Base-by-base conservation (phyloP, 2,329 filamentous ascomycete species). In the Fusarium sulawesiense region DNA sequence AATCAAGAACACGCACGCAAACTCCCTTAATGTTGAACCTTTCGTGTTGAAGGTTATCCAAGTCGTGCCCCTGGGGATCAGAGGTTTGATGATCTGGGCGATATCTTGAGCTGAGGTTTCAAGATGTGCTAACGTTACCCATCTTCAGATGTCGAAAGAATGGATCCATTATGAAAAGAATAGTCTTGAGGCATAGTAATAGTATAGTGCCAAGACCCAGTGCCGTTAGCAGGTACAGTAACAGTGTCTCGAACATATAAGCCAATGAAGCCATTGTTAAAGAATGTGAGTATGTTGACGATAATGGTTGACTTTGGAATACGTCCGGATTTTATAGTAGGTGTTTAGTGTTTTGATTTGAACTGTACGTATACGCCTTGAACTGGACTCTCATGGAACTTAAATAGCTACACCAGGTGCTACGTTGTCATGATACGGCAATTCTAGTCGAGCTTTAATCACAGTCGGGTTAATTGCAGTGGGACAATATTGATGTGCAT, bases 401-500 rank as follows among this genome's bases (percentile, higher is more conserved):
- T 25, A 25, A 25, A 25, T 23, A 23, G 23, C 23, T 23, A 23
- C 9, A 29, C 11, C 11, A 29, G 27, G 27, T 25, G 25, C 25
- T 7, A 9, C 25, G 2, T 25, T 23, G 6, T 23, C 23, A 23
- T 23, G 2, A 7, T 7, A 23, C 23, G 23, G 23, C 23, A 23
- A 6, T 23, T 23, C 23, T 23, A 6, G 23, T 23, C 23, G 6
- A 23, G 23, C 6, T 23, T 23, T 9, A 37, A 37, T 37, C 34
- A 37, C 18, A 37, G 4, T 6, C 5, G 3, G 10, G 5, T 0
- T 0, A 7, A n/a, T 37, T n/a, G 9, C 18, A 37, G 5, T 7
- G 18, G 9, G 5, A 0, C 6, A 23, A 23, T 25, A 0, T 37
- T 1, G 3, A 11, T 37, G 9, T 6, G 34, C 0, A 4, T 37